A percentile compares a stretch with the other conserved stretches of the same genome.
Conservation (phyloP, 352 stramenopile genomes). For the Phytophthora citrophthora region DNA sequence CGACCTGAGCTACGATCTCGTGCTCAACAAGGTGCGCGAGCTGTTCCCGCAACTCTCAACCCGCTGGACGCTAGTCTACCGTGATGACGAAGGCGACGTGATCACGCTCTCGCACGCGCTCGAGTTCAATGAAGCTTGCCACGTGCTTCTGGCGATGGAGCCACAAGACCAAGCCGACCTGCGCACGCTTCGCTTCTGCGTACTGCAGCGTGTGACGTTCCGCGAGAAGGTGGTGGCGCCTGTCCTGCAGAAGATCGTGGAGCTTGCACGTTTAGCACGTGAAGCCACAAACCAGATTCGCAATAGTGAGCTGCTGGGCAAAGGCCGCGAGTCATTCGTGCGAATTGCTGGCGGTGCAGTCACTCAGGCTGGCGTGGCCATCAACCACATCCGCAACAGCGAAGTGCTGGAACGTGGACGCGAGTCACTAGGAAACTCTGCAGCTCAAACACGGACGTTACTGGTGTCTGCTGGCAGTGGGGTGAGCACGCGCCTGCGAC, state of each 20-base stretch:
- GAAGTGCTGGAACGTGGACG: conserved; percentile 56
- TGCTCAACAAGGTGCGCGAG: conserved; percentile 48
- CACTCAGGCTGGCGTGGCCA: conserved; percentile 37
- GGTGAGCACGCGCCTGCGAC: conserved; percentile 52
- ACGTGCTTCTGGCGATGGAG: conserved; percentile 48
- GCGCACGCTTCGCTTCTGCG: conserved; percentile 60
- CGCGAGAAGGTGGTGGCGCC: conserved; percentile 55
- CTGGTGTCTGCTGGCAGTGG: conserved; percentile 51
- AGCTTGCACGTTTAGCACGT: conserved; percentile 54
- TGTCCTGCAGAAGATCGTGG: conserved; percentile 52
- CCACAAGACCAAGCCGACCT: conserved; percentile 19
- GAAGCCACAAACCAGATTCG: conserved; percentile 31
- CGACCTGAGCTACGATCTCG: conserved; percentile 49
- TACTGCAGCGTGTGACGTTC: conserved; percentile 57
- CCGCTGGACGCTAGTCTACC: conserved; percentile 68
- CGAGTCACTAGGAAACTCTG: conserved; percentile 57
- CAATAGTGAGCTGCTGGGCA: conserved; percentile 49
- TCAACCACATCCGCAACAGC: conserved; percentile 43
- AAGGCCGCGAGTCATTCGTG: conserved; percentile 54
- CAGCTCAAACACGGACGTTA: conserved; percentile 52
- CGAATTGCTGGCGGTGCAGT: conserved; percentile 41
- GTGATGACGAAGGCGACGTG: conserved; percentile 73
- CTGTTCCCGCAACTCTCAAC: conserved; percentile 37
- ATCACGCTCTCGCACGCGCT: conserved; percentile 59
- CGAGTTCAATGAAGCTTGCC: conserved; percentile 65